Base-by-base conservation (phyloP, 1,284 basidiomycete species). In the Ganoderma sinense region DNA sequence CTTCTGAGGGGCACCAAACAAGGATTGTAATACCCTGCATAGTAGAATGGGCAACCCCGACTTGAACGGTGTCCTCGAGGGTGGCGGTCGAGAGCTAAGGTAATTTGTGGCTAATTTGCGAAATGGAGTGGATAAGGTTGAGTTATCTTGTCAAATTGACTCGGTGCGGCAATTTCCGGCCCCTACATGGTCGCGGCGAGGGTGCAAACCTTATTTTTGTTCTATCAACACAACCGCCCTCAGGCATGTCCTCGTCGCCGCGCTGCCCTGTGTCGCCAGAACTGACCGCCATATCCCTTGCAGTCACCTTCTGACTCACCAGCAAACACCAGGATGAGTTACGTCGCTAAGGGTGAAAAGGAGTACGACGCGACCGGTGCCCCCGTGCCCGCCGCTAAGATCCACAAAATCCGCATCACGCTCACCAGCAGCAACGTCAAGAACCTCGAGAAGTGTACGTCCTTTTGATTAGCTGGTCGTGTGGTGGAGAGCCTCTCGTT, bases 401-500 rank as follows among this genome's bases (percentile, higher is more conserved):
- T 97, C 83, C 98, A 99, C 92, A 98, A 98, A 90, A 99, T 99
- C 86, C 90, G 98, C 77, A 99, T 99, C 88, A 99, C 98, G 77
- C 89, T 99, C 82, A 99, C 98, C 75, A 96, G 94, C 85, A 94
- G 95, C 85, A 99, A 99, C 84, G 96, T 99, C 85, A 94, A 91
- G 89, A 98, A 97, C 89, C 88, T 99, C 81, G 98, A 99, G 88
- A 99, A 99, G 88, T 98, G 97, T 98, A 78, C 78, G 83, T 78
- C 5, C 3, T 39, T 18, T 31, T 41, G 36, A 48, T 45, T 14
- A 60, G 1, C 33, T 23, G 4, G 1, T 13, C 59, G 6, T 6
- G 11, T 36, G 41, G 18, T 26, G 7, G 13, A 36, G 39, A 18
- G 64, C 36, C 8, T 2, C 0, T 6, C 20, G n/a, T 29, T 41